A percentile compares a stretch with the other conserved stretches of the same genome.
Evolutionary conservation across 176 grass and related monocot species (phyloP).

Genomic region (Oryza officinalis): DNA sequence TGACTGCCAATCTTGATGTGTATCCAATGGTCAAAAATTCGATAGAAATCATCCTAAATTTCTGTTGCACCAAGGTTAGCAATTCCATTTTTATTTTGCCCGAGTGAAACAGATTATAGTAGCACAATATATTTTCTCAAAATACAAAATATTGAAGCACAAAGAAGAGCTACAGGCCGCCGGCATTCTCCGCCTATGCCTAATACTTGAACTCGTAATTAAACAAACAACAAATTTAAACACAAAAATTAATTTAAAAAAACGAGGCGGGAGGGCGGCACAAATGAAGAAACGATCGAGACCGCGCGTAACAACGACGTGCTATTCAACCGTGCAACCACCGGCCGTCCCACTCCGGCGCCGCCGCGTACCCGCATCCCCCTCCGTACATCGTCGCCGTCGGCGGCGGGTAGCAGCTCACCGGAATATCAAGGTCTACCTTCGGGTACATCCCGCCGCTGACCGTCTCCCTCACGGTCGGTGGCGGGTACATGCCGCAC

Average conservation of each 20-base stretch:
- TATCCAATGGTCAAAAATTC: no score
- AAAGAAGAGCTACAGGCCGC: not conserved
- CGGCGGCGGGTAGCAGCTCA: slow-evolving; percentile 36
- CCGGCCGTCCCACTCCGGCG: slow-evolving; percentile 30
- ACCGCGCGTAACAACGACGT: not conserved
- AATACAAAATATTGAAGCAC: not conserved
- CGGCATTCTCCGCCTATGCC: not conserved
- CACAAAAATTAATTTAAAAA: not conserved
- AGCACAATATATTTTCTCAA: no score
- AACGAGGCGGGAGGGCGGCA: not conserved
- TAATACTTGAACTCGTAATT: no score
- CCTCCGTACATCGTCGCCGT: not conserved
- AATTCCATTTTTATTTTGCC: no score
- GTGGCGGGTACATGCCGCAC: slow-evolving; percentile 19
- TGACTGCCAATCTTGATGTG: no score
- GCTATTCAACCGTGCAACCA: slow-evolving; percentile 37
- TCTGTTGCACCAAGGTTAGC: no score
- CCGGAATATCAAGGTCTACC: slow-evolving; percentile 33
- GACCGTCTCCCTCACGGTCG: not conserved
- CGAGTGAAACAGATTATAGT: no score
- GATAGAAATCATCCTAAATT: no score
- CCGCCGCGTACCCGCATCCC: slow-evolving; percentile 16
- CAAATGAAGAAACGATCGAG: not conserved
- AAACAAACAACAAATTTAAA: not conserved
- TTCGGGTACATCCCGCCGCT: slow-evolving; percentile 31